Conservation (phyloP, 345 rosid species). For the Trapa bicornis region DNA sequence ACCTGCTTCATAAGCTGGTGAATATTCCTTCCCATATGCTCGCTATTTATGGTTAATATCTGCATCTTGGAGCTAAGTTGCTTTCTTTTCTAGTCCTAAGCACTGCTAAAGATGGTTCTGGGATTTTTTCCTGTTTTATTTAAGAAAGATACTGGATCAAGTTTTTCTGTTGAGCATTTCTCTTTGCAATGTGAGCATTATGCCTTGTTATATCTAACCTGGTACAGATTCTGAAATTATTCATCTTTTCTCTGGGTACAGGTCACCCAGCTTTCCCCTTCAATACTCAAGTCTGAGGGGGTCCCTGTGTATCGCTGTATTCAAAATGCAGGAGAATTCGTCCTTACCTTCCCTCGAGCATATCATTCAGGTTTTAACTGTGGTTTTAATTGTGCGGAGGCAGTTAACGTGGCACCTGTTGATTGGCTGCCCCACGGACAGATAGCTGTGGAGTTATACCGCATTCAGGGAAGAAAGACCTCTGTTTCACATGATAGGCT, state of each 20-base stretch:
- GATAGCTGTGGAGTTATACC: slow-evolving; percentile 76
- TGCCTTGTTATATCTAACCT: not conserved
- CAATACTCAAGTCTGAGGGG: slow-evolving; percentile 79
- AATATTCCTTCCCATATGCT: slow-evolving; percentile 15
- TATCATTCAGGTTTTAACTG: slow-evolving; percentile 93
- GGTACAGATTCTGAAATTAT: not conserved
- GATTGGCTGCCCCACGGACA: slow-evolving; percentile 99
- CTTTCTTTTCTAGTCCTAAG: not conserved
- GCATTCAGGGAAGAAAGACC: slow-evolving; percentile 83
- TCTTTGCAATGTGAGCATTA: not conserved
- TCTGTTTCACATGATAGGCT: slow-evolving; percentile 94
- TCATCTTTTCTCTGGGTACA: slow-evolving; percentile 16
- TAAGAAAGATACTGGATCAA: not conserved
- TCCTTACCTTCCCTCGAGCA: slow-evolving; percentile 95
- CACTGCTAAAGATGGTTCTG: not conserved
- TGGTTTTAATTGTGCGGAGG: slow-evolving; percentile 99
- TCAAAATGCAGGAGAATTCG: slow-evolving; percentile 91
- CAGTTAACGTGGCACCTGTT: slow-evolving; percentile 97
- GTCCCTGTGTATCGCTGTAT: slow-evolving; percentile 85
- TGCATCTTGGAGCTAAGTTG: not conserved
- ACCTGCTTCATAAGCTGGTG: slow-evolving; percentile 94
- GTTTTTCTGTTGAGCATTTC: not conserved
- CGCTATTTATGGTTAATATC: not conserved
- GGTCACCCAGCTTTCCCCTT: slow-evolving; percentile 98
- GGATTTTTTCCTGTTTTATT: not conserved